These are phyloP conservation scores for Dictyostelium capitatum DNA, from an alignment of 78 protist species.

Conservation along the genomic window DNA sequence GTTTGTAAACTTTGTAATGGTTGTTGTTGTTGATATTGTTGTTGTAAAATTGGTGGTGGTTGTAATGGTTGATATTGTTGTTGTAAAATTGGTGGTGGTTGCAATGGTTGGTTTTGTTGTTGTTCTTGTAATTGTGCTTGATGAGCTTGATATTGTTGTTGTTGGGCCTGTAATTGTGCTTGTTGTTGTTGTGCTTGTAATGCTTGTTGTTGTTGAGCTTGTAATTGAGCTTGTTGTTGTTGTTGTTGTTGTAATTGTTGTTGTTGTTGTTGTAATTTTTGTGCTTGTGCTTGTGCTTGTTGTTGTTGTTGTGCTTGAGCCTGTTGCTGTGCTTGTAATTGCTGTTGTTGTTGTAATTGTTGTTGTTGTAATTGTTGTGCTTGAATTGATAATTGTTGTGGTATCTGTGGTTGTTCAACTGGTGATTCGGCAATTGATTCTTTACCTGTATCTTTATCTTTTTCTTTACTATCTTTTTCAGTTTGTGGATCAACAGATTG, in stretches of 20 bases:
- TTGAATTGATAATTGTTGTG: not conserved
- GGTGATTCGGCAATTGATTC: not conserved
- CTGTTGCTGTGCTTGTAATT: not conserved
- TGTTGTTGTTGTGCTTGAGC: not conserved
- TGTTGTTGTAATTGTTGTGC: not conserved
- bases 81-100: conserved; percentile 13
- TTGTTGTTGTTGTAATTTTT: not conserved
- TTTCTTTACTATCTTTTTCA: conserved; percentile 3
- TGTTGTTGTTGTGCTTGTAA: conserved; percentile 1
- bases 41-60: not conserved
- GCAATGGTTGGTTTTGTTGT: conserved; percentile 21
- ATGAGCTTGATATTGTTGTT: not conserved
- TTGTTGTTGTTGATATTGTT: not conserved
- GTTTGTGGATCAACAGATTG: conserved; percentile 31
- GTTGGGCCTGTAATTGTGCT: not conserved
- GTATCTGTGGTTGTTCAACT: not conserved
- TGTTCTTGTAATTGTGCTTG: not conserved
- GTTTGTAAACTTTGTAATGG: not conserved
- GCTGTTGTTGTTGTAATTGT: not conserved
- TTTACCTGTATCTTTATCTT: conserved; percentile 11
- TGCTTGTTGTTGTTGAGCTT: not conserved
- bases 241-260: not conserved
- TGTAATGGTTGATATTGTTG: conserved; percentile 15
- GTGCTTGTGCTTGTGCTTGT: not conserved
- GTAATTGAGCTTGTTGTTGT: not conserved